Evolutionary conservation across 2,329 filamentous ascomycete species (phyloP), one percentile per base, ranked within the genome.

Genomic region (Scedosporium minutisporum): DNA sequence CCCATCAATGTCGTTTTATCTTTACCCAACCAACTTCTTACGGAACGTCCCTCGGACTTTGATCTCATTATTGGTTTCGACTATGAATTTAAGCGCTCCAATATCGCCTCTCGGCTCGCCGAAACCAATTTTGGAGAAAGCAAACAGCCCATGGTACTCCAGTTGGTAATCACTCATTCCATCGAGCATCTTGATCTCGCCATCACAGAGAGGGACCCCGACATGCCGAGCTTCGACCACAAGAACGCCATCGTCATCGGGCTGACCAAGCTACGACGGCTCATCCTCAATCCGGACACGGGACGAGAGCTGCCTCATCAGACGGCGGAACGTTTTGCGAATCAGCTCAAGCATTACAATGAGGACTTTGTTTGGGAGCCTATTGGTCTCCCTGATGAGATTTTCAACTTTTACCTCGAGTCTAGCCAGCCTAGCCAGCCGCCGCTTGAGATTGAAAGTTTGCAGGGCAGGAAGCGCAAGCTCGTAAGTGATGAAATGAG

Each of bases 1-100:
- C 68, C 68, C n/a, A 68, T 76, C 23, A 74, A 69, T 1, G 73
- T 84, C 6, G 74, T 76, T 16, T 69, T 84, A 10, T 76, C 74
- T 2, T 70, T 78, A 9, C 74, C 79, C 0, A 70, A 69, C 1
- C 74, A 78, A 41, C 70, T 70, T 14, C 63, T 73, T n/a, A 67
- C 73, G 3, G 68, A 72, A 2, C 70, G 79, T 27, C 71, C 74
- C 3, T 72, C 70, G 29, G 72, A 75, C 25, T 77, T 80, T 48
- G 80, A 85, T 63, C 73, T 80, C 12, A 75, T 85, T 57, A 76
- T 86, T 63, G 79, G 77, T 18, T 86, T 81, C 63, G 83, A 86
- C 64, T 75, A 80, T 66, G 76, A 75, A 1, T 82, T 82, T 55
- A 72, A 74, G 27, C 71, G 70, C 12, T 80, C 75, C 3, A 62